phyloP scores from a whole-genome alignment of 805 yeast genomes.

The Isabelozyma pseudorhagii region DNA sequence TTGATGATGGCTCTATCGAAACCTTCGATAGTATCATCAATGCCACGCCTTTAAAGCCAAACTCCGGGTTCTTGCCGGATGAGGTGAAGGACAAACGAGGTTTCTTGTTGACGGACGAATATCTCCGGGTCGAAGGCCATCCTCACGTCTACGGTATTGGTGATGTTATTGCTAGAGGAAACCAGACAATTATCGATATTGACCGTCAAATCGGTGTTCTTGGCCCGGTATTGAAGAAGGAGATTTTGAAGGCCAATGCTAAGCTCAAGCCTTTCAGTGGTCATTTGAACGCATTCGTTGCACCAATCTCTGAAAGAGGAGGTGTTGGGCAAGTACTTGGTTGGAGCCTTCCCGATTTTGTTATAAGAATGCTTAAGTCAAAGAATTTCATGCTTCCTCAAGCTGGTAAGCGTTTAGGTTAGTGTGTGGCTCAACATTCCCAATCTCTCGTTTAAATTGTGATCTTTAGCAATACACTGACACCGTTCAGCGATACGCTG shows the following conservation, averaged over 20 bases:
- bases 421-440: too few relatives aligned
- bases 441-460: too few relatives aligned
- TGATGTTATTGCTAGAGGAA: slow-evolving; percentile 25
- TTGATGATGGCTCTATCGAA: background rate
- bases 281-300: slow-evolving; percentile 11
- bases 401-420: background rate
- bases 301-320: slow-evolving; percentile 33
- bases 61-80: slow-evolving; percentile 26
- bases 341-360: slow-evolving; percentile 22
- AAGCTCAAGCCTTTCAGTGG: slow-evolving; percentile 8
- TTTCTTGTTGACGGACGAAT: slow-evolving; percentile 23
- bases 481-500: too few relatives aligned
- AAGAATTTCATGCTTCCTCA: slow-evolving; percentile 20
- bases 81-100: slow-evolving; percentile 22
- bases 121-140: slow-evolving; percentile 20
- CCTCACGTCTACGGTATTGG: slow-evolving; percentile 32
- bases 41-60: slow-evolving; percentile 24
- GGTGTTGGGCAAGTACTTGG: slow-evolving; percentile 35
- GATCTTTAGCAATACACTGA: too few relatives aligned
- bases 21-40: slow-evolving; percentile 28
- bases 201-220: slow-evolving; percentile 12
- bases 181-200: slow-evolving; percentile 23
- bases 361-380: slow-evolving; percentile 23
- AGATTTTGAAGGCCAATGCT: background rate
- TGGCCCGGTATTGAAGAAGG: background rate